phyloP scores from a whole-genome alignment of 2,329 filamentous ascomycete genomes.

The Thelonectria discophora region DNA sequence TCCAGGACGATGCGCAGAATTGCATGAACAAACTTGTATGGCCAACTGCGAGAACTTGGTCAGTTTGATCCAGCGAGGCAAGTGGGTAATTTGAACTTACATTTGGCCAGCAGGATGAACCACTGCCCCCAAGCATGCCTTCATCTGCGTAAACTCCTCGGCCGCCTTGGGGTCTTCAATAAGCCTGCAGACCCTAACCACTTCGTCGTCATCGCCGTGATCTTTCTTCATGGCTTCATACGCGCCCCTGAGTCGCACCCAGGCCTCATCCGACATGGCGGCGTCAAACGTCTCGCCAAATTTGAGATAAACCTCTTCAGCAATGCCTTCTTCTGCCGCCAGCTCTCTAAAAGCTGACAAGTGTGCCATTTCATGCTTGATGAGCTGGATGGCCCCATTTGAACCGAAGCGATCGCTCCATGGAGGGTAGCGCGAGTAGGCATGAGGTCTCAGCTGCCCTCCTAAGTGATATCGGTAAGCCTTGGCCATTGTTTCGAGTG shows the following conservation, averaged over 20 bases:
- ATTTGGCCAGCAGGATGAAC: constrained; percentile 21
- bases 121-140: constrained; percentile 15
- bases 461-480: neutral
- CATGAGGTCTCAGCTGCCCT: constrained; percentile 22
- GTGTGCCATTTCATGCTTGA: constrained; percentile 24
- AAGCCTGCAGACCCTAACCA: constrained; percentile 18
- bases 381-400: constrained; percentile 15
- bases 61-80: neutral
- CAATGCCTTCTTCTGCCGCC: constrained; percentile 14
- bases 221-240: constrained; percentile 23
- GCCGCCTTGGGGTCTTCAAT: constrained; percentile 19
- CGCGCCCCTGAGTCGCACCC: constrained; percentile 9
- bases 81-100: neutral
- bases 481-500: neutral
- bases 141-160: constrained; percentile 24
- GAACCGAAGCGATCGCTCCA: constrained; percentile 17
- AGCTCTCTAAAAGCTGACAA: constrained; percentile 18
- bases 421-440: constrained; percentile 17
- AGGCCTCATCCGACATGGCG: constrained; percentile 24
- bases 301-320: constrained; percentile 21
- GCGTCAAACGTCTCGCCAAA: constrained; percentile 25
- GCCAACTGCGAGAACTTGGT: constrained; percentile 12
- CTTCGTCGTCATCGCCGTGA: constrained; percentile 21
- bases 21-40: constrained; percentile 24
- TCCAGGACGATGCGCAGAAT: constrained; percentile 17